Conservation (phyloP, 1,139 yeast species). For the Sugiyamaella pinicola region DNA sequence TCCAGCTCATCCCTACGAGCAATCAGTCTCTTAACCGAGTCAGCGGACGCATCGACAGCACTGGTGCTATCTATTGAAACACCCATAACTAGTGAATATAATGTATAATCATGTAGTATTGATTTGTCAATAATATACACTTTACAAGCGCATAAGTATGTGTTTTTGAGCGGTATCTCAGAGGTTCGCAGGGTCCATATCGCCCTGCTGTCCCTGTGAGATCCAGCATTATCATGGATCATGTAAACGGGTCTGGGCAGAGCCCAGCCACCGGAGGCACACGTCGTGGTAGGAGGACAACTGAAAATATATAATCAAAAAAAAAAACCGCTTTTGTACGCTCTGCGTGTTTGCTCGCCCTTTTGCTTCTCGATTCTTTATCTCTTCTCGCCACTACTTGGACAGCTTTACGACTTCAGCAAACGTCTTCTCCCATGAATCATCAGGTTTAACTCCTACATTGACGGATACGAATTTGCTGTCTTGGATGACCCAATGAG, state of each 20-base stretch:
- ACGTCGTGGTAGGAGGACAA: too few species aligned
- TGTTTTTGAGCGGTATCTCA: too few species aligned
- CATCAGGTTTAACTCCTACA: constrained; percentile 77
- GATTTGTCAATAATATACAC: too few species aligned
- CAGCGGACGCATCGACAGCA: constrained; percentile 10
- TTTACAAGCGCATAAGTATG: too few species aligned
- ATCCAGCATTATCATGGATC: too few species aligned
- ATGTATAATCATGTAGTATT: too few species aligned
- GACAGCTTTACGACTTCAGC: constrained; percentile 26
- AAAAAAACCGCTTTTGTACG: neutral
- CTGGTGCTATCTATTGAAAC: constrained; percentile 7
- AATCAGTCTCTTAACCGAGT: constrained; percentile 25
- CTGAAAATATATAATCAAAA: too few species aligned
- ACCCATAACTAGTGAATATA: constrained; percentile 4
- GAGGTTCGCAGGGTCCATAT: too few species aligned
- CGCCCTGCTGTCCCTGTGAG: too few species aligned
- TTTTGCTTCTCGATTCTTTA: too few species aligned
- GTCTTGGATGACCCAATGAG: constrained; percentile 85
- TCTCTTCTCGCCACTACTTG: neutral
- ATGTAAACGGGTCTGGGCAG: too few species aligned
- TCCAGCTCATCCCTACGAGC: constrained; percentile 33
- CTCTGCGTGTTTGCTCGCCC: neutral
- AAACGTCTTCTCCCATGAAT: constrained; percentile 62
- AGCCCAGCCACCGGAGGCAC: too few species aligned
- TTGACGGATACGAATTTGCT: constrained; percentile 69